Conservation (phyloP, 257 asterid species). For the Fraxinus quadrangulata region DNA sequence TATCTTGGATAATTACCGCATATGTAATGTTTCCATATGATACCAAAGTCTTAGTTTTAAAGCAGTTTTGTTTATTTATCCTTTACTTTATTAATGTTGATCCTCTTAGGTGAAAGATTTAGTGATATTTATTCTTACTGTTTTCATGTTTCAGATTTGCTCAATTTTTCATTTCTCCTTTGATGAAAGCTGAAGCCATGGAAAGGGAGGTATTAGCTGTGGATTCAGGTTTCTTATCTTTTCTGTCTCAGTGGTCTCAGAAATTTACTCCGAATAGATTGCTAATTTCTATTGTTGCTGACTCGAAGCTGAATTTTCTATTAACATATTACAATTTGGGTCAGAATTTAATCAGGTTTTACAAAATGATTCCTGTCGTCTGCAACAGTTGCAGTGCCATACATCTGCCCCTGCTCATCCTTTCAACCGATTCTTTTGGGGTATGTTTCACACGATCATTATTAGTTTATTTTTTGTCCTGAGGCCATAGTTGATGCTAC, state of each 20-base stretch:
- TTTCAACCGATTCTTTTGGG: conserved; percentile 92
- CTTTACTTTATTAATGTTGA: conserved; percentile 19
- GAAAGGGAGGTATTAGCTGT: conserved; percentile 95
- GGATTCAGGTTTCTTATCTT: conserved; percentile 71
- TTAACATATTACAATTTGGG: conserved; percentile 31
- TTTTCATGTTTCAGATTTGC: conserved; percentile 70
- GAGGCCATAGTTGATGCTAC: conserved; percentile 17
- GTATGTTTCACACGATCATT: conserved; percentile 38
- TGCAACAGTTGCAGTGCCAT: conserved; percentile 88
- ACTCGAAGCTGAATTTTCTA: conserved; percentile 25
- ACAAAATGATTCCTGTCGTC: conserved; percentile 86
- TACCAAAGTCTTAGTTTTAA: conserved; percentile 1
- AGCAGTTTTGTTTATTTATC: neutral
- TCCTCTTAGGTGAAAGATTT: conserved; percentile 9
- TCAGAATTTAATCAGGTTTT: conserved; percentile 90
- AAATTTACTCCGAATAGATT: neutral
- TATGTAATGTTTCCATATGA: neutral
- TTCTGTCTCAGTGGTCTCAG: conserved; percentile 8
- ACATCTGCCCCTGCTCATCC: conserved; percentile 83
- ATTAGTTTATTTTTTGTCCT: conserved; percentile 21
- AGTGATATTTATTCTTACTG: conserved; percentile 18
- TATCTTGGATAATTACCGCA: neutral
- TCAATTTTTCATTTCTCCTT: conserved; percentile 84
- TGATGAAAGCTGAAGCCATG: conserved; percentile 96
- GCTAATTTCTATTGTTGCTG: conserved; percentile 17